These are phyloP conservation scores for Fomitopsis palustris DNA, from an alignment of 1,284 basidiomycete species.

Conservation along the genomic window DNA sequence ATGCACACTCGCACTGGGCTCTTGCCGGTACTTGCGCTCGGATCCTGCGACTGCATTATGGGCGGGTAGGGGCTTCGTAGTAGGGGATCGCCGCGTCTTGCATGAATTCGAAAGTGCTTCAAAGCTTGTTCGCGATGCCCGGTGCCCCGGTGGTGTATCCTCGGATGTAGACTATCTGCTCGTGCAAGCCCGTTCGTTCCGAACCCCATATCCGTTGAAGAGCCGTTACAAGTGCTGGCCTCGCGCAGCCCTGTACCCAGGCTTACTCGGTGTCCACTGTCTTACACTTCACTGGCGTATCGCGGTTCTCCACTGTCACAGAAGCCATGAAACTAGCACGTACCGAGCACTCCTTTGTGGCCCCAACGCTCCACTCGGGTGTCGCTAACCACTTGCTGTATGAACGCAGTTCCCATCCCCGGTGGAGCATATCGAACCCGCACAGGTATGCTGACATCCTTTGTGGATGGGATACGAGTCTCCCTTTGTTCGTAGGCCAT, in stretches of 20 bases:
- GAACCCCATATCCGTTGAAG: not conserved
- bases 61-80: no score
- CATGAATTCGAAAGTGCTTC: not conserved
- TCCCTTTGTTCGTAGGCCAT: not conserved
- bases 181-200: not conserved
- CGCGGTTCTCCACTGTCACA: not conserved
- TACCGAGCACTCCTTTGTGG: not conserved
- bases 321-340: not conserved
- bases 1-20: no score
- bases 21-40: not conserved
- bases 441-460: not conserved
- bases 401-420: not conserved
- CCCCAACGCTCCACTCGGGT: not conserved
- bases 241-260: not conserved
- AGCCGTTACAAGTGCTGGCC: not conserved
- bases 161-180: not conserved
- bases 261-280: not conserved
- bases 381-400: not conserved
- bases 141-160: not conserved
- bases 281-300: not conserved
- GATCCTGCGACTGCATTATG: not conserved
- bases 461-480: not conserved
- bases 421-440: not conserved
- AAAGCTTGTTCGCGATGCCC: not conserved
- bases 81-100: not conserved